Conservation (phyloP, 2,329 filamentous ascomycete species). For the Fusarium subglutinans region DNA sequence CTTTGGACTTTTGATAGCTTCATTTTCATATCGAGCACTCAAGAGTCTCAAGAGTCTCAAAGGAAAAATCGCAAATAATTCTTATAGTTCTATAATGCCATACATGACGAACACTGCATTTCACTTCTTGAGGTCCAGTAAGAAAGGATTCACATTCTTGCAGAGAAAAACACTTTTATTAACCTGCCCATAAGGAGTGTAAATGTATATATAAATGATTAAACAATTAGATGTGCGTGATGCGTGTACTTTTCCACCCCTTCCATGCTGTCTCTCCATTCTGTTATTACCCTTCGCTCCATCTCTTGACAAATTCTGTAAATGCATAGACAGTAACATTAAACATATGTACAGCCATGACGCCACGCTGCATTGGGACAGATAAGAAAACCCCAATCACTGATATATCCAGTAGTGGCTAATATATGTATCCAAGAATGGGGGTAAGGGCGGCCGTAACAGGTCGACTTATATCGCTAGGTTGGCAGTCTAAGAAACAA, state of each 20-base stretch:
- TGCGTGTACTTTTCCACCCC: slow-evolving; percentile 18
- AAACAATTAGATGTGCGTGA: slow-evolving; percentile 4
- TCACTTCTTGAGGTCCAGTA: no score
- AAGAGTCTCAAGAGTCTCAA: neutral
- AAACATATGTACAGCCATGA: slow-evolving; percentile 21
- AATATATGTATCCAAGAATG: neutral
- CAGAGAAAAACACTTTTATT: neutral
- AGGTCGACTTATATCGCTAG: neutral
- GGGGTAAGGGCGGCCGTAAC: neutral
- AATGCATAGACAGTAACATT: neutral
- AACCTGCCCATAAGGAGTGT: neutral
- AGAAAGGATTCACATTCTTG: neutral
- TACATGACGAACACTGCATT: neutral
- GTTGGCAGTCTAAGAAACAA: neutral
- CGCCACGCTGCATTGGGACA: slow-evolving; percentile 22
- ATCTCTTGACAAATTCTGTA: slow-evolving; percentile 7
- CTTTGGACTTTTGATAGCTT: slow-evolving; percentile 43
- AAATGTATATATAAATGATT: neutral
- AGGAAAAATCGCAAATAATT: neutral
- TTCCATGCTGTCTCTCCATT: neutral
- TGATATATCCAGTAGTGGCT: neutral
- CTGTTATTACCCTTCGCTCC: slow-evolving; percentile 11
- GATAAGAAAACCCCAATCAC: neutral
- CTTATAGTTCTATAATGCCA: neutral
- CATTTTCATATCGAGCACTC: neutral